Conservation (phyloP, 805 yeast genomes). For the Wickerhamomyces ciferrii region DNA sequence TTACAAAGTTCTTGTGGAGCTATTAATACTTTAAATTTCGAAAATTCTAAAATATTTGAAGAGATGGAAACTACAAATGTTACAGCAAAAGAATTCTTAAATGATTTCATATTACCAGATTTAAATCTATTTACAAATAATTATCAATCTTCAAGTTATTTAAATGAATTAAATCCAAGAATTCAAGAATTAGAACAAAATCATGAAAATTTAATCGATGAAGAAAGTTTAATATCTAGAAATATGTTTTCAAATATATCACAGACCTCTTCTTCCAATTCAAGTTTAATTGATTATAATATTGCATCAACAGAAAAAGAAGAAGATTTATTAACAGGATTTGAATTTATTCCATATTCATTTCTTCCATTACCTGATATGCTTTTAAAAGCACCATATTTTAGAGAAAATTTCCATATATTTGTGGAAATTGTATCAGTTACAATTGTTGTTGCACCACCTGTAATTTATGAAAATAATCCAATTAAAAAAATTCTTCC, state of each 20-base stretch:
- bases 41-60: not conserved
- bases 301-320: not conserved
- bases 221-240: not conserved
- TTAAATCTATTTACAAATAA: not conserved
- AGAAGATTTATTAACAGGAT: conserved; percentile 1
- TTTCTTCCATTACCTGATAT: conserved; percentile 51
- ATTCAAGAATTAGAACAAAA: not conserved
- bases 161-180: not conserved
- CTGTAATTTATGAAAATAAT: conserved; percentile 45
- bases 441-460: conserved; percentile 62
- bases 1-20: not conserved
- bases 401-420: conserved; percentile 56
- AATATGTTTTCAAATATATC: not conserved
- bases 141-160: not conserved
- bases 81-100: not conserved
- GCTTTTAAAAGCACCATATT: conserved; percentile 51
- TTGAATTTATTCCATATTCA: conserved; percentile 3
- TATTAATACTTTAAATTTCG: not conserved
- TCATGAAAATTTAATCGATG: not conserved
- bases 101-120: not conserved
- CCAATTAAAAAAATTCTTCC: conserved; percentile 68
- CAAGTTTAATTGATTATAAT: not conserved
- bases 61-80: not conserved
- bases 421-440: conserved; percentile 58
- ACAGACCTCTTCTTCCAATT: not conserved